Percentiles rank a stretch among this genome's conserved stretches.
Evolutionary conservation across 2,329 filamentous ascomycete species (phyloP).

Genomic region (Ceratocystis destructans): DNA sequence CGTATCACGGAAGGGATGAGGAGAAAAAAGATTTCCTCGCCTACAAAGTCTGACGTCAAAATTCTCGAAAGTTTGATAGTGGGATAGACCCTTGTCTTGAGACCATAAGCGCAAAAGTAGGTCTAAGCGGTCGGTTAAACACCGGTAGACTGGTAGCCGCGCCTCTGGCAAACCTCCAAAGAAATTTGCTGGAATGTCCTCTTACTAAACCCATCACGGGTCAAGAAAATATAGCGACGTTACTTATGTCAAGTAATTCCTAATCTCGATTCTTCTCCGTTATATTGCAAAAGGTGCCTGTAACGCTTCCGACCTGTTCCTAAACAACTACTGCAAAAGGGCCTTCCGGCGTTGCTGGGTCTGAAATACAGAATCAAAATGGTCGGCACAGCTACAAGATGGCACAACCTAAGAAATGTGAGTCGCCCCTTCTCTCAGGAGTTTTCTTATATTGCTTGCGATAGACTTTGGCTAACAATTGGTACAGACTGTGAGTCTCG

Average conservation of each 20-base stretch:
- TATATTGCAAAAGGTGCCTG: neutral
- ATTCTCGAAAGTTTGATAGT: conserved; percentile 8
- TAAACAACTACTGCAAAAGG: neutral
- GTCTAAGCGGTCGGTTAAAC: neutral
- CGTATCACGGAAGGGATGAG: neutral
- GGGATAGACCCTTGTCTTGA: neutral
- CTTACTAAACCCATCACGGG: neutral
- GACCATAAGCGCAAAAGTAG: neutral
- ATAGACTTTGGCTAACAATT: neutral
- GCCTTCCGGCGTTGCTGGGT: neutral
- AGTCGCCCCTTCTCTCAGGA: conserved; percentile 24
- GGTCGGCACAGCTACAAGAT: conserved; percentile 38
- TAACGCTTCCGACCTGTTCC: neutral
- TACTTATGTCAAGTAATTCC: neutral
- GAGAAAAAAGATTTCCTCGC: conserved; percentile 10
- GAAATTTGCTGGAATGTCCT: conserved; percentile 13
- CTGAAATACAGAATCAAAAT: conserved; percentile 27
- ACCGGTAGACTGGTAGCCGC: neutral
- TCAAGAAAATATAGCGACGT: neutral
- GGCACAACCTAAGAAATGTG: conserved; percentile 56
- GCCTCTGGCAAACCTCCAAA: conserved; percentile 9
- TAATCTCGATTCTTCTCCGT: neutral
- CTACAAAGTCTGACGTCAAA: conserved; percentile 9
- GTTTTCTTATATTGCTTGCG: neutral
- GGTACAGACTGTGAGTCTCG: neutral